Percentiles rank a stretch among this genome's conserved stretches.
These are phyloP conservation scores for Syzygium grande DNA, from an alignment of 345 rosid genomes.

Conservation along the genomic window DNA sequence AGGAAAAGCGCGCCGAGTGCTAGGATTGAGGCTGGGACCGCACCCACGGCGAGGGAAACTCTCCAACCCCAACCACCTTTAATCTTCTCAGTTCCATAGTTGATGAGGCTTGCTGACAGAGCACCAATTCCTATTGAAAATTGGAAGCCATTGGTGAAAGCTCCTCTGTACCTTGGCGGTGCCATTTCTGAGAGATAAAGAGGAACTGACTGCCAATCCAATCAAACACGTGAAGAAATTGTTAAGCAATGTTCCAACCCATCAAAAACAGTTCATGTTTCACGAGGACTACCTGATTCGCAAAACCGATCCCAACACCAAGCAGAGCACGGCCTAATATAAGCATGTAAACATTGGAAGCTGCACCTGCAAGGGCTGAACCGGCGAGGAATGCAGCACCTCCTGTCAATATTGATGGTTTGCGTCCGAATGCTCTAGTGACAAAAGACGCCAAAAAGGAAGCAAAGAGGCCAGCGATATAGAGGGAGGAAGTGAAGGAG, in stretches of 20 bases:
- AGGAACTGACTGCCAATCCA: conserved; percentile 56
- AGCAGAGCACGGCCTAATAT: conserved; percentile 61
- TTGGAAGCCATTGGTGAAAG: conserved; percentile 69
- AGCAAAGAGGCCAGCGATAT: conserved; percentile 56
- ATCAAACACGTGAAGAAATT: not conserved
- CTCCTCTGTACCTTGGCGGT: conserved; percentile 67
- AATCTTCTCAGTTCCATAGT: conserved; percentile 61
- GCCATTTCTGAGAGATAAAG: conserved; percentile 83
- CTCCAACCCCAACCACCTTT: conserved; percentile 67
- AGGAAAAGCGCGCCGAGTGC: conserved; percentile 56
- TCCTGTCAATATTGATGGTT: conserved; percentile 48
- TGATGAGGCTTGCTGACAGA: conserved; percentile 43
- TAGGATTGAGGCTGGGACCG: conserved; percentile 54
- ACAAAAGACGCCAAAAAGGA: conserved; percentile 50
- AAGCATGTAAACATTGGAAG: conserved; percentile 45
- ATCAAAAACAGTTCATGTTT: not conserved
- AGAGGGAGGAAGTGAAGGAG: conserved; percentile 73
- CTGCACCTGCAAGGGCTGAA: conserved; percentile 49
- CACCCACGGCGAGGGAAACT: conserved; percentile 61
- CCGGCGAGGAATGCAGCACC: conserved; percentile 58
- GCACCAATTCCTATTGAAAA: conserved; percentile 51
- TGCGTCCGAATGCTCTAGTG: conserved; percentile 54
- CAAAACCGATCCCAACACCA: conserved; percentile 65
- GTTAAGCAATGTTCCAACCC: not conserved
- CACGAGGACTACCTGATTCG: conserved; percentile 51